Percentiles rank a stretch among this genome's conserved stretches.
phyloP scores from a whole-genome alignment of 2,329 filamentous ascomycete species.

The Pestalotiopsis sp. region DNA sequence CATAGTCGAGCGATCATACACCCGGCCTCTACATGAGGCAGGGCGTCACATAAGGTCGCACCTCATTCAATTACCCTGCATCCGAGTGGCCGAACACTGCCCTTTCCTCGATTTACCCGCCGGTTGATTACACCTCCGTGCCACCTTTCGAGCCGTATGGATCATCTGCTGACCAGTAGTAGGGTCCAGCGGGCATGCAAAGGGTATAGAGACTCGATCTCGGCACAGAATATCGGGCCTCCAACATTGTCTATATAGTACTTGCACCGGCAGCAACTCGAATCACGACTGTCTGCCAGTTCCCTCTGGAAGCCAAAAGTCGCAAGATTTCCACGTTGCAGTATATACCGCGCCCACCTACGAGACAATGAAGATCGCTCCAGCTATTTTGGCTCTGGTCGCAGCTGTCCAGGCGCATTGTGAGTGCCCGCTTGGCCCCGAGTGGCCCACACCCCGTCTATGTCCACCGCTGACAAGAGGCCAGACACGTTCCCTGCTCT shows the following conservation, averaged over 20 bases:
- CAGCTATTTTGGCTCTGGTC: neutral
- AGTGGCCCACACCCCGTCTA: neutral
- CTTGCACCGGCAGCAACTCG: neutral
- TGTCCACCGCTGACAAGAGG: neutral
- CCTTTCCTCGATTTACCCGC: neutral
- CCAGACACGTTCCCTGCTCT: conserved; percentile 10
- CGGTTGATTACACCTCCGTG: neutral
- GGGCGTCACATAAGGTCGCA: neutral
- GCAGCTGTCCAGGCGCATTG: conserved; percentile 8
- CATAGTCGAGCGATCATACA: neutral
- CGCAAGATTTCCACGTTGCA: no score
- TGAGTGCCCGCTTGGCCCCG: neutral
- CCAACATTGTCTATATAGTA: neutral
- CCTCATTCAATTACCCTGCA: neutral
- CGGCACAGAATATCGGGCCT: neutral
- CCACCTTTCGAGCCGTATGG: neutral
- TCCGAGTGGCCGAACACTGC: neutral
- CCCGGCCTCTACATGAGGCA: neutral
- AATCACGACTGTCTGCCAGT: neutral
- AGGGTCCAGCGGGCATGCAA: neutral
- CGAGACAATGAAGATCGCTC: neutral
- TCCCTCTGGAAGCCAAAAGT: no score
- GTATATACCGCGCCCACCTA: neutral
- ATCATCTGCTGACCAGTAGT: neutral
- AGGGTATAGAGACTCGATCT: neutral